A percentile compares a stretch with the other conserved stretches of the same genome.
Evolutionary conservation across 305 asterid genomes (phyloP).

Genomic region (Fraxinus greggii): DNA sequence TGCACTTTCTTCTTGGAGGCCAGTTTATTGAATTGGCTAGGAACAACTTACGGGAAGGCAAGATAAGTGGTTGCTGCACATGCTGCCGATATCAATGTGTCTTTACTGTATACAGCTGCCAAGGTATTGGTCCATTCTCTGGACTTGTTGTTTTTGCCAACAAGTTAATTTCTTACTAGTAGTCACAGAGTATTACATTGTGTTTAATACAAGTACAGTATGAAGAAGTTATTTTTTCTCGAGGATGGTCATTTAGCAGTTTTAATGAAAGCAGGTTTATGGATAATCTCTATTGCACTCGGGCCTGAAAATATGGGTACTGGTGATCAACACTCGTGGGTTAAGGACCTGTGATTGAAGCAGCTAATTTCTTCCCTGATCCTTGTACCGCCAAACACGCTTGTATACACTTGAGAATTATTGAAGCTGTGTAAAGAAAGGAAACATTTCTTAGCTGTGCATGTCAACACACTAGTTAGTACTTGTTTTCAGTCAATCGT

Average conservation of each 20-base stretch:
- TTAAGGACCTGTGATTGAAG: neutral
- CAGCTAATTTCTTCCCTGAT: neutral
- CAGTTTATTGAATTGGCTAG: slow-evolving; percentile 28
- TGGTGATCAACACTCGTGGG: neutral
- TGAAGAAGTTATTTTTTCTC: neutral
- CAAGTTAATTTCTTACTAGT: neutral
- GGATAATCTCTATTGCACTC: neutral
- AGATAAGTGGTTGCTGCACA: slow-evolving; percentile 2
- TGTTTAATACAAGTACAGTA: neutral
- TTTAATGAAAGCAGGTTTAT: slow-evolving; percentile 13
- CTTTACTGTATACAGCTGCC: neutral
- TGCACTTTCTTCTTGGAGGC: slow-evolving; percentile 71
- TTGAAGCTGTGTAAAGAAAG: neutral
- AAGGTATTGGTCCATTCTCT: slow-evolving; percentile 22
- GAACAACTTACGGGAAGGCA: neutral
- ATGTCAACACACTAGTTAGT: slow-evolving; percentile 1
- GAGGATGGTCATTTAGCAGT: neutral
- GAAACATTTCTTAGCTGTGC: slow-evolving; percentile 6
- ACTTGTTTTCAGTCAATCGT: neutral
- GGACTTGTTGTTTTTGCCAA: neutral
- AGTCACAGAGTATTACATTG: neutral
- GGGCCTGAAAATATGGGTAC: neutral
- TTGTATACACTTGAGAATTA: neutral
- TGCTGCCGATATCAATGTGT: slow-evolving; percentile 1
- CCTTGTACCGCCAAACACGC: neutral